Base-by-base conservation (phyloP, 768 basidiomycete species). In the Kwoniella dendrophila region DNA sequence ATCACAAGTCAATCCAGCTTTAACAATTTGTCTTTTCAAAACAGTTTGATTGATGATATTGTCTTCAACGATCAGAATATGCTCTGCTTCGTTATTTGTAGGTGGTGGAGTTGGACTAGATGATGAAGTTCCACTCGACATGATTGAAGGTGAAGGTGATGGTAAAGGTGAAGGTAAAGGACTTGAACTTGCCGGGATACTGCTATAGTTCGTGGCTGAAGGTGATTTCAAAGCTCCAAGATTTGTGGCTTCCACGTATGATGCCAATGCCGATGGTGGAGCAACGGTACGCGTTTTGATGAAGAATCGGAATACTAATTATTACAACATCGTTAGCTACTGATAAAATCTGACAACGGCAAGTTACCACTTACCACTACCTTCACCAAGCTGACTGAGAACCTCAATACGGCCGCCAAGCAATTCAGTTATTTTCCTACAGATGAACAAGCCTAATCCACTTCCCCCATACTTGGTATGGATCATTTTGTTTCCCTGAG, bases 321-420 rank as follows among this genome's bases (percentile, higher is more conserved):
- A 20, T 2, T 12, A 33, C 40, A 63, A 36, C 18, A 36, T 29
- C 10, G 11, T 40, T 8, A 22, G 18, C 30, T 38, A 7, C 36
- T 4, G 11, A 29, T 26, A 16, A 14, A 29, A n/a, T 5, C 3
- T 26, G 2, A 26, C 40, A 3, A 29, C 8, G 8, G n/a, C 16
- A 20, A 33, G 41, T 18, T 16, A 20, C 16, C 27, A 63, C 60
- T 33, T 50, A 62, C 61, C 56, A 36, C 66, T 72, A 10, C 77
- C 77, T 33, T 76, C 53, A 0, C 77, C 77, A 2, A 72, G 52
- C 41, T 68, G 53, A 33, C 71, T 74, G 11, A 62, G 38, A 34
- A 79, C 78, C 43, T 78, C 77, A 58, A 79, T 78, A 5, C 75
- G 58, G 4, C 78, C 78, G 18, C 70, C 71, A 44, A 77, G 69